Percentiles rank a stretch among this genome's conserved stretches.
Evolutionary conservation across 2,329 filamentous ascomycete species (phyloP).

Genomic region (Ophiostoma montium): DNA sequence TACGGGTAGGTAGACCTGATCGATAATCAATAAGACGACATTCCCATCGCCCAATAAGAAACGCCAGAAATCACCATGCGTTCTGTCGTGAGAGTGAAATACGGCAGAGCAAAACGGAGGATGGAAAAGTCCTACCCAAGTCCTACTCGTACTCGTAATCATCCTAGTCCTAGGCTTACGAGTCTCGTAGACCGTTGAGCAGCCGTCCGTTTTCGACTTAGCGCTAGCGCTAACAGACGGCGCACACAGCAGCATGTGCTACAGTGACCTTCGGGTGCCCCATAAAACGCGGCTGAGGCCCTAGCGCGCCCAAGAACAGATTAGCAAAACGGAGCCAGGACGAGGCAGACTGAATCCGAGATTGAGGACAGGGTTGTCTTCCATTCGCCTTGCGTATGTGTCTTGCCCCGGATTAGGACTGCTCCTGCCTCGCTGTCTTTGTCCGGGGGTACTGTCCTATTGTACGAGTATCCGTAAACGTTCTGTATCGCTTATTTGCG

Average conservation of each 20-base stretch:
- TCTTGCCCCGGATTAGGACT: background rate
- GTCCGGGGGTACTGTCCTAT: background rate
- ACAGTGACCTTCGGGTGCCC: background rate
- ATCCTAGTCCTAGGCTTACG: background rate
- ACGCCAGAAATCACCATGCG: too few species aligned
- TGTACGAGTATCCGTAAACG: background rate
- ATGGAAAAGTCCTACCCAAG: background rate
- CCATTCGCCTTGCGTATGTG: background rate
- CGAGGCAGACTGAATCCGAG: background rate
- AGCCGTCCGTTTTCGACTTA: background rate
- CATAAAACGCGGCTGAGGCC: conserved; percentile 9
- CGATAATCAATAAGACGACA: too few species aligned
- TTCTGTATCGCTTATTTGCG: background rate
- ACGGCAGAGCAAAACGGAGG: too few species aligned
- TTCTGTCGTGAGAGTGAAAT: too few species aligned
- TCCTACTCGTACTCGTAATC: background rate
- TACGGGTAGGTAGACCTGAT: too few species aligned
- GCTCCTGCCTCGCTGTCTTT: background rate
- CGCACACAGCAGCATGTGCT: background rate
- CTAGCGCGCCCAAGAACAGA: background rate
- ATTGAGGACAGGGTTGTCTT: background rate
- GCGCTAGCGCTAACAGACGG: background rate
- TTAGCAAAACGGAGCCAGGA: conserved; percentile 6
- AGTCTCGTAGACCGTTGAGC: background rate
- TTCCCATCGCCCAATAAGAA: too few species aligned